A percentile compares a stretch with the other conserved stretches of the same genome.
phyloP scores from a whole-genome alignment of 1,139 yeast genomes.

The Pichia sp. region DNA sequence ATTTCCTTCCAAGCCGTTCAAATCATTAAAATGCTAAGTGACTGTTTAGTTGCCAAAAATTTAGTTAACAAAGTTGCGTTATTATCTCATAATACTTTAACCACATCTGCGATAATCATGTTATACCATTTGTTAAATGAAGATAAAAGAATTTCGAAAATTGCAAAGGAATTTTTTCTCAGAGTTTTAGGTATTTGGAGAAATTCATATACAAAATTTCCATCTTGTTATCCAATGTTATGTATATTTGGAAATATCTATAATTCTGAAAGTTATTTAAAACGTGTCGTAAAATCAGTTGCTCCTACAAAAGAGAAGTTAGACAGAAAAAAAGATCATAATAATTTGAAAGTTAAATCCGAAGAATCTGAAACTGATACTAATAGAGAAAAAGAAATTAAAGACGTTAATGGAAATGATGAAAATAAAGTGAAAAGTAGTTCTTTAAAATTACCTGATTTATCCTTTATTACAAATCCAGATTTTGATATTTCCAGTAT shows the following conservation, averaged over 20 bases:
- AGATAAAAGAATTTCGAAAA: conserved; percentile 23
- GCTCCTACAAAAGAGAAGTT: conserved; percentile 7
- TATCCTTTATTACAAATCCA: conserved; percentile 14
- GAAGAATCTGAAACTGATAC: too few species aligned
- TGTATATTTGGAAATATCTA: conserved; percentile 24
- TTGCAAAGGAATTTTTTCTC: conserved; percentile 24
- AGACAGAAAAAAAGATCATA: too few species aligned
- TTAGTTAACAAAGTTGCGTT: conserved; percentile 48
- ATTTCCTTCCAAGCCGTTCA: conserved; percentile 82
- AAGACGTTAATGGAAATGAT: not conserved
- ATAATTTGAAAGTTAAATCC: too few species aligned
- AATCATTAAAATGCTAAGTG: conserved; percentile 65
- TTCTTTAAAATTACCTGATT: conserved; percentile 12
- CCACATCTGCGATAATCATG: conserved; percentile 67
- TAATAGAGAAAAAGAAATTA: not conserved
- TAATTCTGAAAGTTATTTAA: conserved; percentile 31
- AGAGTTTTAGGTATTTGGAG: conserved; percentile 22
- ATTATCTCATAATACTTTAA: conserved; percentile 50
- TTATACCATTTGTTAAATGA: conserved; percentile 46
- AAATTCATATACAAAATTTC: conserved; percentile 31
- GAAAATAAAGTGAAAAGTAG: not conserved
- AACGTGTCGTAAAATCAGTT: conserved; percentile 19
- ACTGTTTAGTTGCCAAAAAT: conserved; percentile 48
- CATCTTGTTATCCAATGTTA: conserved; percentile 21
- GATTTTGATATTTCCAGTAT: conserved; percentile 7